Base-by-base conservation (phyloP, 305 asterid genomes). In the Fraxinus velutina region DNA sequence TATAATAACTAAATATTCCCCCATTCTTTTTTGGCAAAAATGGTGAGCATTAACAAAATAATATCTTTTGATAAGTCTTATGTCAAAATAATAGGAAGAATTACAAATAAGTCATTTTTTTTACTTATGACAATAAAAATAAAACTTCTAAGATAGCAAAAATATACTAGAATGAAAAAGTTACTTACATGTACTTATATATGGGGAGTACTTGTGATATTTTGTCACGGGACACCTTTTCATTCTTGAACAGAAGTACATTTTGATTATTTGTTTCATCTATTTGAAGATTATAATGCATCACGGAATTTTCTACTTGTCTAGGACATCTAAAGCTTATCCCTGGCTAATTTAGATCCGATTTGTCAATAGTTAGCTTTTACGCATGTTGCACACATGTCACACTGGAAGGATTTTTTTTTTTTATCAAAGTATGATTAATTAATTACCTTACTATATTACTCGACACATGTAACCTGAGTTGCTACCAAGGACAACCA, bases 51-150 rank as follows among this genome's bases (percentile, higher is more conserved):
- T 66, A 24, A 64, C n/a, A 10, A 24, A 64, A 9, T 66, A 27
- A 66, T 10, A 24, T 66, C 34, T 27, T 27, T 66, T 27, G 17
- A 66, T 9, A 24, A 27, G 73, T 27, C 34, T 27, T 27, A 10
- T 66, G 17, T 27, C 75, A 70, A 70, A 70, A 70, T 34, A 70
- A 70, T 70, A 30, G 75, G 39, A 70, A 30, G 75, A 68, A 68
- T 3, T 24, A 64, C 34, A 66, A 66, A 29, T 66, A 29, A 66
- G 37, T 24, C 30, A 22, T 12, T 24, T 21, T 62, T 62, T 22
- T 60, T 19, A 60, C 72, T 24, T 22, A 8, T 8, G 72, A 62
- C 72, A 2, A 22, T 62, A 24, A 62, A 62, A 22, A 21, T 21
- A 1, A 27, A 12, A 29, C 4, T 68, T 68, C 74, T 68, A 29